Evolutionary conservation across 345 rosid genomes (phyloP).

Genomic region (Citrus medica): DNA sequence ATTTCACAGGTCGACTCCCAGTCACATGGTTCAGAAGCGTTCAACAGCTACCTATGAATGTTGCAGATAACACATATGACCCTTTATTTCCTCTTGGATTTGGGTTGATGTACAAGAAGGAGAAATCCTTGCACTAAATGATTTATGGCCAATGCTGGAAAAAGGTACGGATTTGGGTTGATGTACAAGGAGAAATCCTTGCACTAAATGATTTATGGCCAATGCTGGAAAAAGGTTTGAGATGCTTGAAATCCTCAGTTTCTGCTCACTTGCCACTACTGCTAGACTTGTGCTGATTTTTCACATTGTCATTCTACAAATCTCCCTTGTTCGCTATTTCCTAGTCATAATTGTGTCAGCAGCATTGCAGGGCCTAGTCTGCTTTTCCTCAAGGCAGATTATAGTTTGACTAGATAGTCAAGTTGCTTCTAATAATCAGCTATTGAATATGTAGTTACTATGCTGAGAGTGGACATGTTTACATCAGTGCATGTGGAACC

Average conservation of each 20-base stretch:
- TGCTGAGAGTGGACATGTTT: not conserved
- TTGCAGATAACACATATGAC: constrained; percentile 41
- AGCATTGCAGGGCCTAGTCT: not conserved
- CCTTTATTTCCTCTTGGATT: constrained; percentile 72
- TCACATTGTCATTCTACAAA: not conserved
- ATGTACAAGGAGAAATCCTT: constrained; percentile 7
- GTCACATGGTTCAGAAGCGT: constrained; percentile 66
- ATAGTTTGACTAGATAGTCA: not conserved
- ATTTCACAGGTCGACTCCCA: constrained; percentile 61
- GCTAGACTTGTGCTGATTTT: not conserved
- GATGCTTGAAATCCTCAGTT: not conserved
- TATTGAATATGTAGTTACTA: not conserved
- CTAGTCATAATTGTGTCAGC: constrained; percentile 10
- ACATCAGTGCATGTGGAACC: not conserved
- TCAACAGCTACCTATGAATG: constrained; percentile 50
- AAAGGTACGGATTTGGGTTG: constrained; percentile 58
- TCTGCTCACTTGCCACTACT: not conserved
- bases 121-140: constrained; percentile 11
- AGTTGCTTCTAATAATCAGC: too few relatives aligned
- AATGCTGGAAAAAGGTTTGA: constrained; percentile 7
- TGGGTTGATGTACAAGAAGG: constrained; percentile 36
- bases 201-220: constrained; percentile 13
- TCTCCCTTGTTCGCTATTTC: not conserved
- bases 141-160: constrained; percentile 13
- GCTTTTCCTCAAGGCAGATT: not conserved